Evolutionary conservation across 1,284 basidiomycete genomes (phyloP), one percentile per base, ranked within the genome.

Genomic region (Lentinula novae-zelandiae): DNA sequence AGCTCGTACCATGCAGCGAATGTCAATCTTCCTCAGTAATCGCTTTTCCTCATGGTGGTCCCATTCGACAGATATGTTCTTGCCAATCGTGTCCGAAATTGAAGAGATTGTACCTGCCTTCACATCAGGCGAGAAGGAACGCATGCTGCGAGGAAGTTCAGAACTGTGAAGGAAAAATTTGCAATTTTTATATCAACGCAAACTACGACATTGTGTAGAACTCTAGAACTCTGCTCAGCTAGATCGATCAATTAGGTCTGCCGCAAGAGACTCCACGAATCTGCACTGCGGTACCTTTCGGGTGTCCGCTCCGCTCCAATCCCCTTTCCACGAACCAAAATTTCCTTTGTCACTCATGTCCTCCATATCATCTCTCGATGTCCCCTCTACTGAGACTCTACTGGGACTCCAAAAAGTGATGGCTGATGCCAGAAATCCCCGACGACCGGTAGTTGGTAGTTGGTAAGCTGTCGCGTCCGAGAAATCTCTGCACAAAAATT

Each of bases 11-110:
- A 66, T 61, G 58, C 65, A 66, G 9, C 62, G 56, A n/a, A 42
- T 40, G 42, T 66, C 65, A 34, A 66, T 65, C 44, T 64, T 63
- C 34, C 56, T 33, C n/a, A 65, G 58, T 33, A 66, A 57, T 34
- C 52, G 49, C 12, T 44, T 52, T 54, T 66, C 65, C 27, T 66
- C 64, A n/a, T 50, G 42, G 10, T 49, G 40, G 42, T 39, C 48
- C 64, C 65, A 66, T n/a, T 60, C 62, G 20, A 46, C 44, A 31
- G 39, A 52, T 3, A 36, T 33, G 15, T 12, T 12, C 15, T 27
- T 27, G n/a, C 39, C 48, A 31, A 38, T 38, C 36, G 36, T 38
- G 36, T 12, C 36, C 36, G 53, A 27, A 38, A 31, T 12, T 51
- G 44, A n/a, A 33, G 50, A 46, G 49, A 50, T n/a, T 10, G 27